These are phyloP conservation scores for Pestalotiopsis sp. DNA, from an alignment of 2,329 filamentous ascomycete genomes.

Conservation along the genomic window DNA sequence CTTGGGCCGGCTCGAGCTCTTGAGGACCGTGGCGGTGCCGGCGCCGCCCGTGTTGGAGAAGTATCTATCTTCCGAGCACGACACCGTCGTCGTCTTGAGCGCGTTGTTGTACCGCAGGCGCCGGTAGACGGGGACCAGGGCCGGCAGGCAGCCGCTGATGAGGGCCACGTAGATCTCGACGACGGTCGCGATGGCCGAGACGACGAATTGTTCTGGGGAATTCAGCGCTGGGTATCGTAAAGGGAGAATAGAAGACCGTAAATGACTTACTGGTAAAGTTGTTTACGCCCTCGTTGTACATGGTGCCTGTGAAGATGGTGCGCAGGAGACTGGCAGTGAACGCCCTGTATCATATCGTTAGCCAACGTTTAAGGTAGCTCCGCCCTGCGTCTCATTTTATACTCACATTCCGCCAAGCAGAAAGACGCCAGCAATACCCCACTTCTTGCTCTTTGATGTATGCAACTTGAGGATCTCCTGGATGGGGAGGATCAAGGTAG, in stretches of 20 bases:
- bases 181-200: slow-evolving; percentile 8
- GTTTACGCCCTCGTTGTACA: neutral
- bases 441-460: slow-evolving; percentile 5
- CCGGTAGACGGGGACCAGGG: slow-evolving; percentile 19
- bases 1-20: neutral
- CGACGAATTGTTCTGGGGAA: slow-evolving; percentile 10
- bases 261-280: neutral
- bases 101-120: slow-evolving; percentile 16
- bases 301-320: slow-evolving; percentile 2
- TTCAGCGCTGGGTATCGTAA: neutral
- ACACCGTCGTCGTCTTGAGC: neutral
- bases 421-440: slow-evolving; percentile 10
- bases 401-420: slow-evolving; percentile 15
- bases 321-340: slow-evolving; percentile 12
- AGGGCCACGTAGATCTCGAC: slow-evolving; percentile 21
- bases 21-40: neutral
- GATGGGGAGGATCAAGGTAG: slow-evolving; percentile 15
- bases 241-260: neutral
- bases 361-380: neutral
- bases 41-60: neutral
- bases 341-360: slow-evolving; percentile 1
- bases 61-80: neutral
- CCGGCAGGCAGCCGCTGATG: slow-evolving; percentile 20
- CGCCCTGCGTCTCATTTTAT: neutral
- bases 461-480: slow-evolving; percentile 9